Percentiles rank a stretch among this genome's conserved stretches.
These are phyloP conservation scores for Microdochium nivale DNA, from an alignment of 2,329 filamentous ascomycete species.

Conservation along the genomic window DNA sequence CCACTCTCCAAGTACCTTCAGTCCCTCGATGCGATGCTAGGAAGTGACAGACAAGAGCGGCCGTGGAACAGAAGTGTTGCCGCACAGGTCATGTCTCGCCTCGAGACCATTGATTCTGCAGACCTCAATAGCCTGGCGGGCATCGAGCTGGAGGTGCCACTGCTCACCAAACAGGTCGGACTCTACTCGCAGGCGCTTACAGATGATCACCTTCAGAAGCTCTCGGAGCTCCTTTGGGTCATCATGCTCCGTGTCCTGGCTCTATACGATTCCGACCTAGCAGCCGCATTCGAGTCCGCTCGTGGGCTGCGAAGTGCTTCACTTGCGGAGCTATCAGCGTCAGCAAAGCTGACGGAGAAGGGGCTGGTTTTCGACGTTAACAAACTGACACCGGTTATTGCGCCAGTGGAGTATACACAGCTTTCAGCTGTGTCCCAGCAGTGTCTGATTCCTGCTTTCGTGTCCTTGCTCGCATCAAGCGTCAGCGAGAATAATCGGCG, in stretches of 20 bases:
- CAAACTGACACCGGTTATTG: conserved; percentile 6
- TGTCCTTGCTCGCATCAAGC: conserved; percentile 30
- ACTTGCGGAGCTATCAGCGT: conserved; percentile 11
- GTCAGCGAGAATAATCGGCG: conserved; percentile 12
- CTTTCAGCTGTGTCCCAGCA: conserved; percentile 3
- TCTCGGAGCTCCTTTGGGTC: conserved; percentile 38
- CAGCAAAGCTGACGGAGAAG: neutral
- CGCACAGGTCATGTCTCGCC: conserved; percentile 43
- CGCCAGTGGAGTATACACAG: neutral
- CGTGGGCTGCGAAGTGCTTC: conserved; percentile 6
- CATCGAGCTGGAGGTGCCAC: conserved; percentile 56
- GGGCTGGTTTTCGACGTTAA: conserved; percentile 20
- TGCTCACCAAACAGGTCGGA: conserved; percentile 47
- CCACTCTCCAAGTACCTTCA: conserved; percentile 33
- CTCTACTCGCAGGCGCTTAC: conserved; percentile 38
- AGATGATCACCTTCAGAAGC: conserved; percentile 36
- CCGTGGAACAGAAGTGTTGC: conserved; percentile 37
- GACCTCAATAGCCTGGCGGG: conserved; percentile 52
- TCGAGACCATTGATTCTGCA: conserved; percentile 42
- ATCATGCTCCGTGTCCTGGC: conserved; percentile 33
- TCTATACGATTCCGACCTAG: conserved; percentile 26
- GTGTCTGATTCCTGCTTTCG: conserved; percentile 36
- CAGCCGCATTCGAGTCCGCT: conserved; percentile 14
- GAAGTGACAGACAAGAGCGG: conserved; percentile 8
- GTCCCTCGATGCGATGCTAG: conserved; percentile 36